Evolutionary conservation across 2,329 filamentous ascomycete species (phyloP).

Genomic region (Pseudocercospora macadamiae): DNA sequence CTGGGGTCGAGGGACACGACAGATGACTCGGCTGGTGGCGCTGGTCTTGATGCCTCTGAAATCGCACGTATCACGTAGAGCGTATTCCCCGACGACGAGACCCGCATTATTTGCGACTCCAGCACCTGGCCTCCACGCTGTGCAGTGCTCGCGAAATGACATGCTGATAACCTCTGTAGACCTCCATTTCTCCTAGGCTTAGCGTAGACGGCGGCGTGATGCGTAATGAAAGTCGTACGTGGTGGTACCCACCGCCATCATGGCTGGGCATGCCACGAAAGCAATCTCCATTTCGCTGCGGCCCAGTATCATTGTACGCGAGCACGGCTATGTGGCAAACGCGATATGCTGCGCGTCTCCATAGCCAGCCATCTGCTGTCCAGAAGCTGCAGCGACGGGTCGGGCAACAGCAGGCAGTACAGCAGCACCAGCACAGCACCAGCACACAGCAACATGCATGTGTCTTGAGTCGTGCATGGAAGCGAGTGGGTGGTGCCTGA

Average conservation of each 20-base stretch:
- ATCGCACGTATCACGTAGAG: conserved; percentile 7
- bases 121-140: conserved; percentile 5
- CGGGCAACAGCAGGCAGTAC: background rate
- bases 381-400: conserved; percentile 2
- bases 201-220: background rate
- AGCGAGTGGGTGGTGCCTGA: background rate
- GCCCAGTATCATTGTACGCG: background rate
- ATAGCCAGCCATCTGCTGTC: background rate
- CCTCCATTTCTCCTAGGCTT: background rate
- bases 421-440: no score
- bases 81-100: background rate
- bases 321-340: conserved; percentile 1
- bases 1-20: background rate
- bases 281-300: background rate
- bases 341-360: background rate
- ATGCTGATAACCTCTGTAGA: background rate
- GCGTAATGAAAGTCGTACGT: background rate
- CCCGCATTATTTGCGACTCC: background rate
- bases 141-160: conserved; percentile 5
- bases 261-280: conserved; percentile 5
- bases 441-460: conserved; percentile 1
- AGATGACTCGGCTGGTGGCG: conserved; percentile 14
- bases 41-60: background rate
- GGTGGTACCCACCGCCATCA: background rate
- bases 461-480: background rate